phyloP scores from a whole-genome alignment of 257 asterid genomes.

The Solanum sparsipilum region DNA sequence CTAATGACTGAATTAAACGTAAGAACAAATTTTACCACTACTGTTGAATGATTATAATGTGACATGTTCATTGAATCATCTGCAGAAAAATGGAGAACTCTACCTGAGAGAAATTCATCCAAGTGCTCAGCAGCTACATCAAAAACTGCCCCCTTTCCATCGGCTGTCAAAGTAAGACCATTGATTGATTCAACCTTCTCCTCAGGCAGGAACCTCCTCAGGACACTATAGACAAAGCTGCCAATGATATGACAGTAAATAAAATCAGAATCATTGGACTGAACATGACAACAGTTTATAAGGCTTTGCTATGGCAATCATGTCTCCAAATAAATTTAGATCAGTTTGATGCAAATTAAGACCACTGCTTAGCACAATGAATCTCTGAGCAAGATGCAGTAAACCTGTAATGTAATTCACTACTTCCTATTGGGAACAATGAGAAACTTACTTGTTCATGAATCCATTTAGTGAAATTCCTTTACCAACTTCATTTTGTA shows the following conservation, averaged over 20 bases:
- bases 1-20: background rate
- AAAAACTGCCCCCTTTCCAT: constrained; percentile 86
- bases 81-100: background rate
- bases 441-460: background rate
- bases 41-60: background rate
- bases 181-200: constrained; percentile 79
- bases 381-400: background rate
- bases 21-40: background rate
- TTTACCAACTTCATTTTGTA: background rate
- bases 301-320: background rate
- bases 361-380: background rate
- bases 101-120: constrained; percentile 64
- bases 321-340: background rate
- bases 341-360: background rate
- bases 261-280: background rate
- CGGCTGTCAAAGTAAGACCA: constrained; percentile 85
- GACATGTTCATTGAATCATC: background rate
- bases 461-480: background rate
- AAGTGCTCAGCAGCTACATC: constrained; percentile 67
- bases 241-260: background rate
- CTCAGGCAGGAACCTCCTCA: constrained; percentile 80
- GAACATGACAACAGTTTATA: background rate
- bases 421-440: background rate
- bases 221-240: constrained; percentile 61
- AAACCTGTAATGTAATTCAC: background rate